Conservation (phyloP, 2,329 filamentous ascomycete genomes). For the Diaporthe amygdali region DNA sequence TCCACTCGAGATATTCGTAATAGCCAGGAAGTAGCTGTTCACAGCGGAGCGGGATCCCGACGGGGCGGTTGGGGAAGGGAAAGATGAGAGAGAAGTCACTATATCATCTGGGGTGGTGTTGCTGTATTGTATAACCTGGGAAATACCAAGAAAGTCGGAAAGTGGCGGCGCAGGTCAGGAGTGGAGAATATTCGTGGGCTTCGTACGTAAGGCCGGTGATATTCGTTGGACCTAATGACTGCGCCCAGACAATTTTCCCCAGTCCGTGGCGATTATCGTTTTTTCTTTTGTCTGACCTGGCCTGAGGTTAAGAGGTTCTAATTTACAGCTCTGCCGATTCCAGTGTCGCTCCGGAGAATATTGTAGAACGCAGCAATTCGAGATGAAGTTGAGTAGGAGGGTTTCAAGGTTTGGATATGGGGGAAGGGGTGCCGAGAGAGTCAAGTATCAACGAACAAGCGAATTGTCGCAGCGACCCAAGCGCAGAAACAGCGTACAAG, state of each 20-base stretch:
- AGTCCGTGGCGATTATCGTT: neutral
- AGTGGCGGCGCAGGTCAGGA: conserved; percentile 2
- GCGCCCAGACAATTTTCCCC: neutral
- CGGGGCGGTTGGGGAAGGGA: neutral
- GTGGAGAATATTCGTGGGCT: conserved; percentile 25
- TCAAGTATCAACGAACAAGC: conserved; percentile 17
- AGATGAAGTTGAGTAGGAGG: neutral
- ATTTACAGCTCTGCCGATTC: neutral
- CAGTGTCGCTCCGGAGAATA: neutral
- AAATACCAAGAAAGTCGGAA: conserved; percentile 11
- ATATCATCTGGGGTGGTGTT: conserved; percentile 16
- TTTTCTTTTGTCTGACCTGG: neutral
- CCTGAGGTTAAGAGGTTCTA: neutral
- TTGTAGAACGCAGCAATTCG: neutral
- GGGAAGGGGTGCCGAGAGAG: neutral
- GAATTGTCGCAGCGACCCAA: neutral
- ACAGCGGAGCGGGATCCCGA: neutral
- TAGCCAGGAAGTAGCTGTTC: neutral
- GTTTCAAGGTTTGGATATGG: neutral
- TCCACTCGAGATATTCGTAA: neutral
- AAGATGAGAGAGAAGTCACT: neutral
- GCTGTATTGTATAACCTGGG: neutral
- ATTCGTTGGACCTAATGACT: neutral
- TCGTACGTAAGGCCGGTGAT: conserved; percentile 23
- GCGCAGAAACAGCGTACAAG: neutral